Conservation (phyloP, 2,329 filamentous ascomycete genomes). For the Furcasterigmium furcatum region DNA sequence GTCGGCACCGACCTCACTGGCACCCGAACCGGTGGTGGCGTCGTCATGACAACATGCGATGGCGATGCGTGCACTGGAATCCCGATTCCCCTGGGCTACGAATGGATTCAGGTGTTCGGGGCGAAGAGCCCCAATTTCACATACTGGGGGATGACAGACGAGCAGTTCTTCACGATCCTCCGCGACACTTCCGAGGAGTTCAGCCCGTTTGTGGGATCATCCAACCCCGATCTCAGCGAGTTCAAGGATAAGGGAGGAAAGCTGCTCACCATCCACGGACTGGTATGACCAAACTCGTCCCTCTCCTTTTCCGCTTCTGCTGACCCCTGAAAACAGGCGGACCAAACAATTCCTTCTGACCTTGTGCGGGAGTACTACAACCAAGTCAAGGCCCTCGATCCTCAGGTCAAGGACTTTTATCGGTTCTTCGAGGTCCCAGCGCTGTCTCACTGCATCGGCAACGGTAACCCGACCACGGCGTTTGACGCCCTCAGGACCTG, state of each 20-base stretch:
- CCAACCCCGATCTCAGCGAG: constrained; percentile 20
- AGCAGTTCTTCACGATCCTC: constrained; percentile 2
- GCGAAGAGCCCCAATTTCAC: background rate
- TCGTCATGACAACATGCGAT: background rate
- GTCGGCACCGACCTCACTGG: constrained; percentile 10
- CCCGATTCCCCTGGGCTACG: background rate
- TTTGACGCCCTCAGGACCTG: constrained; percentile 21
- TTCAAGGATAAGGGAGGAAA: constrained; percentile 33
- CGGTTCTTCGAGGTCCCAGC: constrained; percentile 27
- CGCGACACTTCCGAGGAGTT: constrained; percentile 6
- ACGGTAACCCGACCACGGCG: constrained; percentile 17
- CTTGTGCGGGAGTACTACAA: constrained; percentile 23
- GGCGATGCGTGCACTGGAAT: background rate
- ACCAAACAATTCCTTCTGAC: constrained; percentile 11
- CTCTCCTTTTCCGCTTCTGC: background rate
- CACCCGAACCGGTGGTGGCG: background rate
- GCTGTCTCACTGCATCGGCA: constrained; percentile 25
- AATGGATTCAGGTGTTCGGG: constrained; percentile 4
- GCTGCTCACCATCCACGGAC: constrained; percentile 4
- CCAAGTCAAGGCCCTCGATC: constrained; percentile 10
- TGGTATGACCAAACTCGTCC: background rate
- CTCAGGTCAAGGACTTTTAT: constrained; percentile 23
- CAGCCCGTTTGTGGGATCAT: constrained; percentile 19
- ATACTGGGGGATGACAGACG: background rate
- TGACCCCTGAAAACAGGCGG: constrained; percentile 7